Percentiles rank a stretch among this genome's conserved stretches.
phyloP scores from a whole-genome alignment of 768 basidiomycete genomes.

The Podaxis carcinomalis region DNA sequence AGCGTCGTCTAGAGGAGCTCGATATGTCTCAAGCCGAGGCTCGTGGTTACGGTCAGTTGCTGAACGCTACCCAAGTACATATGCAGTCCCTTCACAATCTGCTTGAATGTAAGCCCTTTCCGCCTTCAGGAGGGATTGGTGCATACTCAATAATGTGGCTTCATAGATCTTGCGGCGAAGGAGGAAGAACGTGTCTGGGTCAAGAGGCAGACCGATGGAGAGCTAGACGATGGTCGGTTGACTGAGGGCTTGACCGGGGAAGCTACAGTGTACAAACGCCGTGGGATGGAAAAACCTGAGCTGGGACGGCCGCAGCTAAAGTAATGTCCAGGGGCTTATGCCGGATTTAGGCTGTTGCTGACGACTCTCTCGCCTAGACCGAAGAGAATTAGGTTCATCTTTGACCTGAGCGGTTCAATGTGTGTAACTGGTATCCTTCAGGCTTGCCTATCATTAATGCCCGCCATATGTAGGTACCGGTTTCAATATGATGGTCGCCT shows the following conservation, averaged over 20 bases:
- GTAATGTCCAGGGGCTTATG: conserved; percentile 26
- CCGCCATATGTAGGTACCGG: conserved; percentile 45
- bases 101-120: conserved; percentile 50
- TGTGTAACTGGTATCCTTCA: conserved; percentile 33
- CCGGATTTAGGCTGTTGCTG: not conserved
- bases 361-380: conserved; percentile 33
- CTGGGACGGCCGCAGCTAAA: conserved; percentile 65
- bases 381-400: conserved; percentile 65
- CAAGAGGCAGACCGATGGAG: conserved; percentile 68
- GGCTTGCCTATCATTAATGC: not conserved
- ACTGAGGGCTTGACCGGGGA: conserved; percentile 69
- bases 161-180: conserved; percentile 56
- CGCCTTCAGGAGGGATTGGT: not conserved
- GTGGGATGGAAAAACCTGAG: conserved; percentile 68
- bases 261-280: conserved; percentile 65
- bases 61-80: conserved; percentile 54
- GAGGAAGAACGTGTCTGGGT: conserved; percentile 72
- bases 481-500: conserved; percentile 71
- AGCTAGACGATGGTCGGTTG: conserved; percentile 61
- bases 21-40: conserved; percentile 57
- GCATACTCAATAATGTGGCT: not conserved
- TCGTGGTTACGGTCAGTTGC: conserved; percentile 46
- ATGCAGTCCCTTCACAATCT: conserved; percentile 56
- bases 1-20: conserved; percentile 57
- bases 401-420: conserved; percentile 71